These are phyloP conservation scores for Globisporangium paddicum DNA, from an alignment of 352 stramenopile species.

Conservation along the genomic window DNA sequence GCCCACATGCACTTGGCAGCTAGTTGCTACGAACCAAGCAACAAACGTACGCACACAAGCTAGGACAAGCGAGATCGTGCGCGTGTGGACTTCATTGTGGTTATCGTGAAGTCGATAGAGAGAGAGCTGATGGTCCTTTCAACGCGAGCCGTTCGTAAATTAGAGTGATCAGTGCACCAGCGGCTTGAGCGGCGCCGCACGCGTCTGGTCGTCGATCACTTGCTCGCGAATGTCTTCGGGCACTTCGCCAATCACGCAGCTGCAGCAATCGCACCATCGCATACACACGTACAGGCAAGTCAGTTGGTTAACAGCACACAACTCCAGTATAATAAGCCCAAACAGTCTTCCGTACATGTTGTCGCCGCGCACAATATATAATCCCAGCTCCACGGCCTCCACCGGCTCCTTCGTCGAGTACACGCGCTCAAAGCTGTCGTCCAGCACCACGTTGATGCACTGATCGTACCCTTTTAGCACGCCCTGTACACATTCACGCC, in stretches of 20 bases:
- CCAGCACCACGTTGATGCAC: constrained; percentile 91
- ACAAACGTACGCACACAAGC: too few species aligned
- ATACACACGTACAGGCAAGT: neutral
- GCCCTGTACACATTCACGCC: constrained; percentile 54
- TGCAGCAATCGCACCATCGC: constrained; percentile 15
- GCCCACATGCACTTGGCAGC: too few species aligned
- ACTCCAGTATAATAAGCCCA: too few species aligned
- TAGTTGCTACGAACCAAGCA: too few species aligned
- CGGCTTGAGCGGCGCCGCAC: constrained; percentile 86
- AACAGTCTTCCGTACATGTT: constrained; percentile 83
- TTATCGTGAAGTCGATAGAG: too few species aligned
- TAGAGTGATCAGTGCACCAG: constrained; percentile 86
- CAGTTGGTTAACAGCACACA: neutral
- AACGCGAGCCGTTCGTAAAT: constrained; percentile 24
- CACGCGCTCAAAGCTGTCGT: constrained; percentile 92
- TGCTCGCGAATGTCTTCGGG: constrained; percentile 86
- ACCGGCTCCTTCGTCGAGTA: constrained; percentile 90
- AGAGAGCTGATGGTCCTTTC: too few species aligned
- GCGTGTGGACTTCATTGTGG: too few species aligned
- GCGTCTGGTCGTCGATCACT: constrained; percentile 86
- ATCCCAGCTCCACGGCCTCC: constrained; percentile 85
- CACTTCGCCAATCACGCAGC: constrained; percentile 82
- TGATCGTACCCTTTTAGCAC: constrained; percentile 92
- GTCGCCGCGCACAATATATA: constrained; percentile 93
- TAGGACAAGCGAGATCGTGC: too few species aligned